Conservation (phyloP, 2,329 filamentous ascomycete genomes). For the Ambrosiella xylebori region DNA sequence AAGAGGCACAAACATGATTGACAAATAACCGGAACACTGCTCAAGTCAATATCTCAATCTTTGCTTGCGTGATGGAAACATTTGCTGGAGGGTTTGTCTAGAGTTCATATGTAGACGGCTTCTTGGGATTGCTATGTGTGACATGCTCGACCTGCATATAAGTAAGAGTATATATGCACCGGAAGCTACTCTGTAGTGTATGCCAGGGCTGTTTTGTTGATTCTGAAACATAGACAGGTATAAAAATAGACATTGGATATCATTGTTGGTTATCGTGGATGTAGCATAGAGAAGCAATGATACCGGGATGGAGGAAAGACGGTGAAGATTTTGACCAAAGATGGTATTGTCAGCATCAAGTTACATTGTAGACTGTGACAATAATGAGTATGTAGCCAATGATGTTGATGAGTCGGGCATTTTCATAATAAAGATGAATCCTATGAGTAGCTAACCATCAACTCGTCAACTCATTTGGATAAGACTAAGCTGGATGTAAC, state of each 20-base stretch:
- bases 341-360: background rate
- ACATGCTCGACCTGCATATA: background rate
- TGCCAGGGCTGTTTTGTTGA: background rate
- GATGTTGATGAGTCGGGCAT: background rate
- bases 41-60: too few relatives aligned
- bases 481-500: too few relatives aligned
- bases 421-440: too few relatives aligned
- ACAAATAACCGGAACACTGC: background rate
- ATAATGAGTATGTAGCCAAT: background rate
- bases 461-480: too few relatives aligned
- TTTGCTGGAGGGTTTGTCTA: background rate
- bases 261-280: background rate
- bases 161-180: background rate
- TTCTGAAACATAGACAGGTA: background rate
- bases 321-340: background rate
- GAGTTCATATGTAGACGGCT: background rate
- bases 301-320: background rate
- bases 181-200: background rate
- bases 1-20: background rate
- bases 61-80: too few relatives aligned
- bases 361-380: background rate
- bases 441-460: too few relatives aligned
- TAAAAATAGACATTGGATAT: background rate
- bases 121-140: background rate
- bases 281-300: background rate